phyloP scores from a whole-genome alignment of 1,284 basidiomycete genomes.

The Sporisorium exsertum region DNA sequence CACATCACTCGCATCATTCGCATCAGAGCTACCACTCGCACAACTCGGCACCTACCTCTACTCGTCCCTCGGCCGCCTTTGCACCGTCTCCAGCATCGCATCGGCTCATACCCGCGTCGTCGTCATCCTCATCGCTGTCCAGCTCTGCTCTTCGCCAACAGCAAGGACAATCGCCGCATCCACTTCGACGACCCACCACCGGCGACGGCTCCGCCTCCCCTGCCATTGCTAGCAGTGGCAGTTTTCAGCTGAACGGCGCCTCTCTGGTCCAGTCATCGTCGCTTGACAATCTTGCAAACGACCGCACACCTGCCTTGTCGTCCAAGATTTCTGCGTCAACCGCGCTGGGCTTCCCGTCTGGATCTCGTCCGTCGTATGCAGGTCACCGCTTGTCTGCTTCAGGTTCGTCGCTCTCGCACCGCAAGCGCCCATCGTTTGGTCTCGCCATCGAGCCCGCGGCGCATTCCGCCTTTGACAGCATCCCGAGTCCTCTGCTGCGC shows the following conservation, averaged over 20 bases:
- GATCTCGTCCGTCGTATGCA: slow-evolving; percentile 10
- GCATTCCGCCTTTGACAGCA: slow-evolving; percentile 49
- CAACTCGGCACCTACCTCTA: slow-evolving; percentile 6
- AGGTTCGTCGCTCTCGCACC: slow-evolving; percentile 28
- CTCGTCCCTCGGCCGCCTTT: slow-evolving; percentile 3
- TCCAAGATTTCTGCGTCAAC: not conserved
- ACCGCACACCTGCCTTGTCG: not conserved
- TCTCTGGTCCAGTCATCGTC: slow-evolving; percentile 18
- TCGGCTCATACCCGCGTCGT: slow-evolving; percentile 8
- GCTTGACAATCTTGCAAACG: slow-evolving; percentile 3
- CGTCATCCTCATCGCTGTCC: slow-evolving; percentile 3
- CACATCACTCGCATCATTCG: slow-evolving; percentile 24
- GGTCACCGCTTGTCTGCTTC: slow-evolving; percentile 30
- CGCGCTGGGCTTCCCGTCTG: slow-evolving; percentile 5
- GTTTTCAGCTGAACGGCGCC: slow-evolving; percentile 1
- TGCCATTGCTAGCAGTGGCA: slow-evolving; percentile 3
- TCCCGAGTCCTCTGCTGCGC: slow-evolving; percentile 43
- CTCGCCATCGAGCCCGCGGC: slow-evolving; percentile 48
- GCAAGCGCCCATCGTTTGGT: slow-evolving; percentile 49
- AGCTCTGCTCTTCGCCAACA: slow-evolving; percentile 16
- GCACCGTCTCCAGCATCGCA: slow-evolving; percentile 12
- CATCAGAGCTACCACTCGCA: slow-evolving; percentile 6
- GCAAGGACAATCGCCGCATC: slow-evolving; percentile 1
- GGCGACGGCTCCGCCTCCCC: slow-evolving; percentile 14
- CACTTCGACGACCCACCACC: slow-evolving; percentile 12